Evolutionary conservation across 2,329 filamentous ascomycete species (phyloP).

Genomic region (Calonectria naviculata): DNA sequence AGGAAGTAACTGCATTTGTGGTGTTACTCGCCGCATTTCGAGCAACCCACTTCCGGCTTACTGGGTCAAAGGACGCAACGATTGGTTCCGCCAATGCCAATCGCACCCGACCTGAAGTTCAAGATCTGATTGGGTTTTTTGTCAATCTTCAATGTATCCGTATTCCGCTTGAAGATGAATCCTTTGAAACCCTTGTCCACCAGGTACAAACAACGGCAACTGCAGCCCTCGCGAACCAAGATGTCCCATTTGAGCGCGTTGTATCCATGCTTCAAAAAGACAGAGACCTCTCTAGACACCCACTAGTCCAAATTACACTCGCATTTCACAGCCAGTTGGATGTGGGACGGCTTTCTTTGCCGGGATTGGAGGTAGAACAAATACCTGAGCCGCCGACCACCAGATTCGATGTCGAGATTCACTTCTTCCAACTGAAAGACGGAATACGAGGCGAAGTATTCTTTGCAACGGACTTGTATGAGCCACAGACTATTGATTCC

Average conservation of each 20-base stretch:
- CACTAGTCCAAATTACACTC: neutral
- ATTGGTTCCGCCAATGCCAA: constrained; percentile 36
- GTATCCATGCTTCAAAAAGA: neutral
- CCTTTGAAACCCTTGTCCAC: neutral
- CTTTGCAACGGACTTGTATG: neutral
- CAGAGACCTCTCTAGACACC: neutral
- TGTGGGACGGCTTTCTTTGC: neutral
- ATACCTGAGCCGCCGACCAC: neutral
- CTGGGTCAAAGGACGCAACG: constrained; percentile 30
- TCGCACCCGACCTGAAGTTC: constrained; percentile 27
- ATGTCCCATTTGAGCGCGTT: neutral
- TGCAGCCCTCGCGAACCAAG: neutral
- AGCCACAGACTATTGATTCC: neutral
- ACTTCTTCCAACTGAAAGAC: neutral
- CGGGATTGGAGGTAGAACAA: neutral
- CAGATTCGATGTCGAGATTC: neutral
- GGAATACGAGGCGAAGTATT: neutral
- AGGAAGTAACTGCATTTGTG: neutral
- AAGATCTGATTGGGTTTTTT: constrained; percentile 38
- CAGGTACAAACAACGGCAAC: neutral
- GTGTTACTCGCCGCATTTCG: constrained; percentile 34
- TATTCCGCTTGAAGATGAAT: constrained; percentile 18
- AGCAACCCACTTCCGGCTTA: constrained; percentile 37
- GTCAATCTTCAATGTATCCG: constrained; percentile 38
- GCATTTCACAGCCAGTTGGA: neutral